Evolutionary conservation across 768 basidiomycete species (phyloP), one percentile per base, ranked within the genome.

Genomic region (Harrya chromipes): DNA sequence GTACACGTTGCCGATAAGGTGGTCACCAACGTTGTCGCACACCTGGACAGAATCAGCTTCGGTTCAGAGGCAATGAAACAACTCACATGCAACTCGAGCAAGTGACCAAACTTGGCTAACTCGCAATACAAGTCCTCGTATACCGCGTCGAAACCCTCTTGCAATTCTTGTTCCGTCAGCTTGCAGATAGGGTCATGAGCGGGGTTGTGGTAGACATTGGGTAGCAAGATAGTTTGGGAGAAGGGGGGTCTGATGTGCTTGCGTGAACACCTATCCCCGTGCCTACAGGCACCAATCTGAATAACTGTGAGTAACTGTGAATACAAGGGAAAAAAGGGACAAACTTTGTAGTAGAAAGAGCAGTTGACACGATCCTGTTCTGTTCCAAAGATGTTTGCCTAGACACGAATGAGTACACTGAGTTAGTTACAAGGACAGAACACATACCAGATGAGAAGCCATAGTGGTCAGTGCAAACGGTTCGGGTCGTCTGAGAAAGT

Each of bases 11-110:
- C 94, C 94, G 61, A 95, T 91, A 21, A 98, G 76, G 65, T 99
- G 95, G 65, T 98, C 97, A n/a, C 97, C 97, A 29, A 99, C 94
- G 64, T 99, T 99, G 72, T 99, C 95, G 64, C 95, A 99, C 12
- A 99, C 87, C 87, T 90, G 37, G 8, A 16, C 3, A 36, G 21
- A 36, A 10, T 56, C 31, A 53, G 44, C 9, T 14, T 46, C 20
- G 16, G 31, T 33, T 2, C 4, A 43, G 36, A 35, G 29, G 43
- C 13, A 23, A 16, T 16, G 31, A 36, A 33, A 26, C 17, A 3
- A 75, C 85, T 66, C 63, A 89, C 94, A 70, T 99, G 97, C 52
- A 99, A 77, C 72, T 99, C 97, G 42, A 97, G 72, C 49, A 99
- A 77, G 71, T 98, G 89, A 4, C 97, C 97, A 66, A 92, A 97